Conservation (phyloP, 2,329 filamentous ascomycete genomes). For the Cercospora canescens region DNA sequence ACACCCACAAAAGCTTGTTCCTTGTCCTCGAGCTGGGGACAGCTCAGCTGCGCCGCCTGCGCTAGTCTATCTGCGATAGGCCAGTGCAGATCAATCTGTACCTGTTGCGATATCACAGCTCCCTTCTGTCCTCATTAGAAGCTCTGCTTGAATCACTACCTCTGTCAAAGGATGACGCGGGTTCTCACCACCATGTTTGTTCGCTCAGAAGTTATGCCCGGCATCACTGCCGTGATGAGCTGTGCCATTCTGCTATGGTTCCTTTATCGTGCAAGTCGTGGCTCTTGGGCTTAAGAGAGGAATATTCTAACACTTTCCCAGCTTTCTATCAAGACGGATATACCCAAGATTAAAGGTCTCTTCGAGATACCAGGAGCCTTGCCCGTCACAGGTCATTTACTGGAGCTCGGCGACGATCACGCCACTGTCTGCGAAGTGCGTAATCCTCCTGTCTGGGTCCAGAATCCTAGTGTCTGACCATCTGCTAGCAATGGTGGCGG, state of each 20-base stretch:
- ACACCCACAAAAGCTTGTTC: background rate
- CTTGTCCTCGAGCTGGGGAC: background rate
- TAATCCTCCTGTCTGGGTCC: background rate
- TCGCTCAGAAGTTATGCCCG: background rate
- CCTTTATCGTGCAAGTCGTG: slow-evolving; percentile 16
- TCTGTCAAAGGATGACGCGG: background rate
- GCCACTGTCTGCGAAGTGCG: slow-evolving; percentile 47
- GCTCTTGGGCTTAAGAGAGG: background rate
- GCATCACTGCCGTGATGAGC: background rate
- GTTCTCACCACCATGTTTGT: background rate
- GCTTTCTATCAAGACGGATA: background rate
- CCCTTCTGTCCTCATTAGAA: background rate
- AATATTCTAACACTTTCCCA: background rate
- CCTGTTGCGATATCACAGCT: background rate
- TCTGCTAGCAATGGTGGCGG: slow-evolving; percentile 42
- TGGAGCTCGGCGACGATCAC: slow-evolving; percentile 55
- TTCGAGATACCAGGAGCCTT: slow-evolving; percentile 53
- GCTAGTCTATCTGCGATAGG: background rate
- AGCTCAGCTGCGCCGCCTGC: background rate
- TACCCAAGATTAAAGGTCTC: slow-evolving; percentile 44
- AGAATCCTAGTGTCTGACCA: background rate
- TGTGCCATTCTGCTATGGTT: background rate
- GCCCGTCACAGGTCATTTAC: slow-evolving; percentile 53
- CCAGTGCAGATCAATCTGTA: background rate
- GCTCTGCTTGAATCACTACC: background rate